A percentile compares a stretch with the other conserved stretches of the same genome.
Evolutionary conservation across 1,139 yeast genomes (phyloP).

Genomic region (Kodamaea suecica): DNA sequence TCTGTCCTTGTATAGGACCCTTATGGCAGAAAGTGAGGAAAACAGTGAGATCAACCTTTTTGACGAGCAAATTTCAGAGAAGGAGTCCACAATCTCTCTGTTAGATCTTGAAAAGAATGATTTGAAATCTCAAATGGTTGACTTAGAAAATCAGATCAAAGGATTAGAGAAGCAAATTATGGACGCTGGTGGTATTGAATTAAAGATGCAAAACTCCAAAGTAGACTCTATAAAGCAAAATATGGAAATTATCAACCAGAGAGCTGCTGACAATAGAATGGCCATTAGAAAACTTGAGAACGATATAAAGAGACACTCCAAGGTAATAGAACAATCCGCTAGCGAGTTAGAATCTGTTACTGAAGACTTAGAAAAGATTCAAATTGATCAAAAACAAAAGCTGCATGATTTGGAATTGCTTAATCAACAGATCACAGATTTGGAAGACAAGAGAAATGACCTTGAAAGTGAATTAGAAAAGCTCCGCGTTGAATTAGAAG

Average conservation of each 20-base stretch:
- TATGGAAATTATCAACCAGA: constrained; percentile 59
- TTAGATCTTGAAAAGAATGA: constrained; percentile 38
- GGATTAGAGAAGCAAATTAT: constrained; percentile 71
- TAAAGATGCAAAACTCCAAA: constrained; percentile 75
- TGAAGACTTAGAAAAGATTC: constrained; percentile 28
- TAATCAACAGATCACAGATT: constrained; percentile 23
- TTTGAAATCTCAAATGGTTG: constrained; percentile 54
- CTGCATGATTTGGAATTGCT: constrained; percentile 31
- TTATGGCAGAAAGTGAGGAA: constrained; percentile 37
- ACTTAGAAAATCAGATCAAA: constrained; percentile 56
- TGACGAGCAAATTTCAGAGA: constrained; percentile 36
- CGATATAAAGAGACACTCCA: constrained; percentile 56
- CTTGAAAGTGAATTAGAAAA: constrained; percentile 36
- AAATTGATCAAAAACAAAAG: constrained; percentile 33
- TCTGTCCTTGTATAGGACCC: constrained; percentile 29
- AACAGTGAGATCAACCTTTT: constrained; percentile 22
- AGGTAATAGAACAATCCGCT: constrained; percentile 44
- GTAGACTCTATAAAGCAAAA: constrained; percentile 75
- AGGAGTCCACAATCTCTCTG: constrained; percentile 33
- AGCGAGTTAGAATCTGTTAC: constrained; percentile 31
- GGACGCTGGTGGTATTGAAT: constrained; percentile 88
- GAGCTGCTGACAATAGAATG: constrained; percentile 59
- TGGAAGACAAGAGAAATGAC: constrained; percentile 30
- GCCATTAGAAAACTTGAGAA: constrained; percentile 63
- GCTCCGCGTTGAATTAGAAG: constrained; percentile 47